Base-by-base conservation (phyloP, 805 yeast species). In the Hanseniaspora hatyaiensis region DNA sequence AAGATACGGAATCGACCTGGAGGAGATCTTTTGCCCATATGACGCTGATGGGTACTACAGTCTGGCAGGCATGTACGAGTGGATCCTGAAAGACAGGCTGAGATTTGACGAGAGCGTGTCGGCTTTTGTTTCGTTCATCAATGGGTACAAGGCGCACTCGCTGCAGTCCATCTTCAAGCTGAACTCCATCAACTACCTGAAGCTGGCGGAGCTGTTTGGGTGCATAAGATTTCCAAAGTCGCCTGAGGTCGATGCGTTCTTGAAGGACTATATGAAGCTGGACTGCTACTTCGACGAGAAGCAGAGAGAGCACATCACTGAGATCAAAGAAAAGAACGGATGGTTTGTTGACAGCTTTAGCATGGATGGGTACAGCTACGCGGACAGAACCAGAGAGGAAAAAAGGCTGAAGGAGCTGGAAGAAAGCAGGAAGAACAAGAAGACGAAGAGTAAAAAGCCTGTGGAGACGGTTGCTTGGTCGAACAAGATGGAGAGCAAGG, bases 141-240 rank as follows among this genome's bases (percentile, higher is more conserved):
- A 82, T 49, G 83, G 83, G 59, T 92, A 92, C 59, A 75, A 87
- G 12, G 88, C 87, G 59, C 99, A 92, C 63, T 64, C 81, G 11
- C 94, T 96, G 0, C 68, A 80, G 4, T 87, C 96, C 0, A 89
- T 92, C 15, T 92, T 92, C 67, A 69, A 97, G 52, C 55, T 84
- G 20, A 73, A 73, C 43, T 64, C 76, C 6, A 64, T 92, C 48
- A 94, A 89, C 59, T 82, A 82, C 55, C 59, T 78, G 22, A 82
- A 80, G 0, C 53, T 82, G 6, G 95, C 92, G 1, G 72, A 69
- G 53, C 70, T 83, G 67, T 87, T 82, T 61, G 95, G 96, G 1
- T 63, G 92, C 2, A 63, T 84, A 36, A 71, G 96, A 54, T 65
- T 89, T 50, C 99, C 99, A 8, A 77, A 79, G 55, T 92, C 94